Percentiles rank a stretch among this genome's conserved stretches.
Evolutionary conservation across 768 basidiomycete species (phyloP).

Genomic region (Stropharia rugosoannulata): DNA sequence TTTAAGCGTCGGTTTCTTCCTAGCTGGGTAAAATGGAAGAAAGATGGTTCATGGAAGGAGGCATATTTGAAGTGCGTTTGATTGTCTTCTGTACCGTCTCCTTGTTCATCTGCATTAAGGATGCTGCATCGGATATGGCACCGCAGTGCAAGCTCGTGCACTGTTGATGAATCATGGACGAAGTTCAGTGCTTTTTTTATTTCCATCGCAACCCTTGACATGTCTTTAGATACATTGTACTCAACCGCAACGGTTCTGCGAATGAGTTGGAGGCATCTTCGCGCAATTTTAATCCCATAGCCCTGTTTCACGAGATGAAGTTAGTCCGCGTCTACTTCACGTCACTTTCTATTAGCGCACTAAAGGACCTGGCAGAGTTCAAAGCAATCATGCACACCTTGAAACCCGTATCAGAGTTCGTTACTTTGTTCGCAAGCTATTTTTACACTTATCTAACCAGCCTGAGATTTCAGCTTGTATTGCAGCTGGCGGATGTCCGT

Average conservation of each 20-base stretch:
- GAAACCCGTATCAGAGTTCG: slow-evolving; percentile 66
- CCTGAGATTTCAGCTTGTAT: slow-evolving; percentile 49
- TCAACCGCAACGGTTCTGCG: slow-evolving; percentile 75
- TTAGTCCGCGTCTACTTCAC: slow-evolving; percentile 27
- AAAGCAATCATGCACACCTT: slow-evolving; percentile 66
- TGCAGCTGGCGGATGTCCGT: slow-evolving; percentile 70
- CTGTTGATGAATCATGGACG: slow-evolving; percentile 81
- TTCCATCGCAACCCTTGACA: background rate
- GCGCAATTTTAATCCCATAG: slow-evolving; percentile 63
- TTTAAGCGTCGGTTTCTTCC: slow-evolving; percentile 73
- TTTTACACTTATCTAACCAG: background rate
- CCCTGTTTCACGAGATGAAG: slow-evolving; percentile 79
- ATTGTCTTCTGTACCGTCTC: slow-evolving; percentile 9
- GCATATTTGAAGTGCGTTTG: slow-evolving; percentile 60
- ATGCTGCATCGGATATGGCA: slow-evolving; percentile 67
- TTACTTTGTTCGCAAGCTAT: slow-evolving; percentile 9
- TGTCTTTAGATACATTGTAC: slow-evolving; percentile 59
- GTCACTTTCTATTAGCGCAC: background rate
- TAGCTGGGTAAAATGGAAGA: slow-evolving; percentile 73
- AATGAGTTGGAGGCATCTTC: slow-evolving; percentile 71
- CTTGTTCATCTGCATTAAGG: slow-evolving; percentile 32
- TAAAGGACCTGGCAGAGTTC: slow-evolving; percentile 40
- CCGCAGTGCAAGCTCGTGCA: slow-evolving; percentile 66
- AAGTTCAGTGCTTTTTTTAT: slow-evolving; percentile 43
- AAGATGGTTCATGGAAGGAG: slow-evolving; percentile 61